phyloP scores from a whole-genome alignment of 768 basidiomycete species.

The Sutorius australiensis region DNA sequence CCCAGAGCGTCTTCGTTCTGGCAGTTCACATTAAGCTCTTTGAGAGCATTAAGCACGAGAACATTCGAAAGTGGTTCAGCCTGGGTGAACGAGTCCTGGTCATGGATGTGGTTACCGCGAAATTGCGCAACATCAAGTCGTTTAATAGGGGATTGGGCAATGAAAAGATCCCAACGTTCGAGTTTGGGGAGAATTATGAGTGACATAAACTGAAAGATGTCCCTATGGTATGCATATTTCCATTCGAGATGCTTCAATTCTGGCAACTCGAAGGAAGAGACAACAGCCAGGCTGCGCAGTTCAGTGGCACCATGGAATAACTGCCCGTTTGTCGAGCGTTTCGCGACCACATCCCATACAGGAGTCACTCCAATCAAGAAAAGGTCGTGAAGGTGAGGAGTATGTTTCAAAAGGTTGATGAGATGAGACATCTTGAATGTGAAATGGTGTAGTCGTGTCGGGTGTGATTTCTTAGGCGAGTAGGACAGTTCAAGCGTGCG shows the following conservation, averaged over 20 bases:
- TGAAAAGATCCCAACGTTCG: conserved; percentile 42
- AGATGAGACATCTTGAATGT: conserved; percentile 40
- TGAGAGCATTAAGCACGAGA: conserved; percentile 31
- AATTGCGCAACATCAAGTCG: conserved; percentile 25
- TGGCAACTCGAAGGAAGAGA: conserved; percentile 31
- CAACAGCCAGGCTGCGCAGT: conserved; percentile 3
- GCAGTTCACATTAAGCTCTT: conserved; percentile 43
- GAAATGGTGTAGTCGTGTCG: conserved; percentile 26
- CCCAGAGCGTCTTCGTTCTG: conserved; percentile 37
- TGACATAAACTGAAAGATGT: conserved; percentile 42
- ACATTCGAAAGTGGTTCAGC: conserved; percentile 25
- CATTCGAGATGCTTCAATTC: conserved; percentile 45
- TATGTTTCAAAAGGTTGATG: conserved; percentile 34
- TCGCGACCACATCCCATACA: conserved; percentile 32
- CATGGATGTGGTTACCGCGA: conserved; percentile 29
- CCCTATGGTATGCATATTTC: conserved; percentile 42
- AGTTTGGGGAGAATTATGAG: conserved; percentile 39
- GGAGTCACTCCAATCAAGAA: conserved; percentile 42
- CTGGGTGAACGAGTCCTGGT: conserved; percentile 30
- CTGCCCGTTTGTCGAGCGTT: conserved; percentile 10
- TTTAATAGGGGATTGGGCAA: conserved; percentile 34
- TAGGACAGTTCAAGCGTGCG: conserved; percentile 42
- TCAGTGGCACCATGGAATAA: conserved; percentile 5
- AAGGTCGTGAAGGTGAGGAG: conserved; percentile 41
- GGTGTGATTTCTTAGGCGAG: conserved; percentile 27